Conservation (phyloP, 371 early-diverging fungal genomes). For the Zychaea mexicana region DNA sequence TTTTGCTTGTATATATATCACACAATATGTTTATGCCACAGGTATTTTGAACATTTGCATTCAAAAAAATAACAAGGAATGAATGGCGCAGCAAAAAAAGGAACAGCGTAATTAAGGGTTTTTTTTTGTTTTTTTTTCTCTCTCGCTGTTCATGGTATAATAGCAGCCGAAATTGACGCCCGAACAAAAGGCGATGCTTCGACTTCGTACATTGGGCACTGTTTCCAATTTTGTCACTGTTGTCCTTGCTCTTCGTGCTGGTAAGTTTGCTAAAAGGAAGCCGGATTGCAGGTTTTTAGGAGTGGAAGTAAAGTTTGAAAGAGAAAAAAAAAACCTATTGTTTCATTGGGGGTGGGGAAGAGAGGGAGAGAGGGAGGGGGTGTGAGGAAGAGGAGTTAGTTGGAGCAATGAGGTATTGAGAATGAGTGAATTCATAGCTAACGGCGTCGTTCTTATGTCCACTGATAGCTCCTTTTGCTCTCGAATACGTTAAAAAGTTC, state of each 20-base stretch:
- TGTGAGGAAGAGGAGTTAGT: background rate
- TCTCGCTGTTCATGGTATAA: slow-evolving; percentile 6
- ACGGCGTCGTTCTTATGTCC: background rate
- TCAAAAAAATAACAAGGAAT: background rate
- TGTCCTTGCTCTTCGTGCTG: slow-evolving; percentile 48
- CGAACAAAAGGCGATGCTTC: slow-evolving; percentile 51
- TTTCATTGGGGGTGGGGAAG: background rate
- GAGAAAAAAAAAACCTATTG: background rate
- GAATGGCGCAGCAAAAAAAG: too few species aligned
- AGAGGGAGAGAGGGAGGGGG: background rate
- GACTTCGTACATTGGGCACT: slow-evolving; percentile 44
- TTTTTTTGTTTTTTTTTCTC: background rate
- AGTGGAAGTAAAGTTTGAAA: background rate
- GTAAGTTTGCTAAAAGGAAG: slow-evolving; percentile 30
- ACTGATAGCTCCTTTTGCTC: slow-evolving; percentile 52
- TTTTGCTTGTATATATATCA: background rate
- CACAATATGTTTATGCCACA: slow-evolving; percentile 34
- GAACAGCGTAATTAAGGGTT: background rate
- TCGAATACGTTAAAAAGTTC: slow-evolving; percentile 48
- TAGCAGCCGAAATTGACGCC: slow-evolving; percentile 53
- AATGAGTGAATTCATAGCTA: too few species aligned
- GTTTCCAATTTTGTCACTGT: slow-evolving; percentile 48
- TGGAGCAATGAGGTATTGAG: background rate
- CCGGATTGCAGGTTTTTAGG: background rate
- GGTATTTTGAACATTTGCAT: background rate